These are phyloP conservation scores for Fusarium paranaense DNA, from an alignment of 2,329 filamentous ascomycete species.

Conservation along the genomic window DNA sequence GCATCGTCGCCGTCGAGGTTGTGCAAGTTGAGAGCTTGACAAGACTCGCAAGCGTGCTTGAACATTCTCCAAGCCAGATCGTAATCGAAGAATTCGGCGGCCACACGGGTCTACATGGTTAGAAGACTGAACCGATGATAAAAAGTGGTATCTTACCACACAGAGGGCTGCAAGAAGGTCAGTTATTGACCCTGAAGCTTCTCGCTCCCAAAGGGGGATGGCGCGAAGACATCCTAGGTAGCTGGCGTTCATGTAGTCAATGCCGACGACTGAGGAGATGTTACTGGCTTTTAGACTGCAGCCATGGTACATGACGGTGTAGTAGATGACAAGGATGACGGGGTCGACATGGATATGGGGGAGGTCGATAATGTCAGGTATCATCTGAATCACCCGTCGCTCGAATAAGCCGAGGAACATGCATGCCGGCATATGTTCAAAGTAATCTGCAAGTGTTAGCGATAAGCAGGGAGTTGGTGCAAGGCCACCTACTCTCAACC, in stretches of 20 bases:
- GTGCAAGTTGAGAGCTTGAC: conserved; percentile 46
- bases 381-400: conserved; percentile 43
- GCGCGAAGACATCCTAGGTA: conserved; percentile 47
- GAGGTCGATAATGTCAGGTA: conserved; percentile 45
- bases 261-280: conserved; percentile 7
- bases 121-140: background rate
- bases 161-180: conserved; percentile 47
- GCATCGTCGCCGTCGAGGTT: conserved; percentile 44
- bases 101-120: conserved; percentile 41
- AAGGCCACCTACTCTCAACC: conserved; percentile 38
- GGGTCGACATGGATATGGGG: conserved; percentile 48
- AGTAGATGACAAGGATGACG: conserved; percentile 47
- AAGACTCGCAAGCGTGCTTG: conserved; percentile 46
- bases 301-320: conserved; percentile 46
- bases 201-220: conserved; percentile 46
- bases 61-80: conserved; percentile 48
- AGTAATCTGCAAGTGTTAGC: conserved; percentile 37
- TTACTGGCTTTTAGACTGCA: conserved; percentile 40
- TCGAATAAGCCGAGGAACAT: conserved; percentile 46
- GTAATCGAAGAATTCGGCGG: conserved; percentile 48
- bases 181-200: conserved; percentile 46
- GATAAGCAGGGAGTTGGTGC: background rate
- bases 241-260: conserved; percentile 39
- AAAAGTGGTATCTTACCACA: conserved; percentile 27
- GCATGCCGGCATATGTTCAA: conserved; percentile 44